Base-by-base conservation (phyloP, 2,329 filamentous ascomycete genomes). In the Aureobasidium leucospermi region DNA sequence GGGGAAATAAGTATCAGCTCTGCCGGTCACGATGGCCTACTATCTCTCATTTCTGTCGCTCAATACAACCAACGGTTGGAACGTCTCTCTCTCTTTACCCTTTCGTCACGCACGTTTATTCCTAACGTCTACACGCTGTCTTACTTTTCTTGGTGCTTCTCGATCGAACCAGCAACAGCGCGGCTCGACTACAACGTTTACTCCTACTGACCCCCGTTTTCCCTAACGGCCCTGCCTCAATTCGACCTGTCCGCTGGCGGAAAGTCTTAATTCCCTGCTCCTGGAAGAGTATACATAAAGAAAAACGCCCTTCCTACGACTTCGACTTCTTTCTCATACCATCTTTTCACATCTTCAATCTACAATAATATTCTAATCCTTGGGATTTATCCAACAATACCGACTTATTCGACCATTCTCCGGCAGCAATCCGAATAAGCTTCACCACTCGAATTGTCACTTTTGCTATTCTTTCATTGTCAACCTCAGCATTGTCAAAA, bases 171-270 rank as follows among this genome's bases (percentile, higher is more conserved):
- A 61, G 59, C 59, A 61, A 51, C 59, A 31, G 46, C 16, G 32
- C 41, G 46, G 47, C 47, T 58, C 43, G 55, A 58, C 58, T 34
- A 32, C 47, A 52, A 46, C 58, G 41, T 59, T 49, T 16, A 59
- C 58, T 52, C 52, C 46, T 59, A 46, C 48, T 48, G 47, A 13
- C 46, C 45, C 43, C 45, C 56, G 59, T 60, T 55, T 29, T 29
- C 39, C 19, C 43, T 39, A 60, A 60, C 59, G 51, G 49, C 34
- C 59, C 59, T 61, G 53, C 59, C 59, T 58, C 59, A 39, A 47
- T 57, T 61, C 42, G 52, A 68, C 65, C 66, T 65, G 60, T 68
- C 69, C 69, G 69, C 69, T 65, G 69, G 69, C 61, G 69, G 69
- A 63, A 66, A 68, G 65, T 66, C 62, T 63, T 45, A 58, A 58